Base-by-base conservation (phyloP, 108 stramenopile genomes). In the Cyclotella distinguenda region DNA sequence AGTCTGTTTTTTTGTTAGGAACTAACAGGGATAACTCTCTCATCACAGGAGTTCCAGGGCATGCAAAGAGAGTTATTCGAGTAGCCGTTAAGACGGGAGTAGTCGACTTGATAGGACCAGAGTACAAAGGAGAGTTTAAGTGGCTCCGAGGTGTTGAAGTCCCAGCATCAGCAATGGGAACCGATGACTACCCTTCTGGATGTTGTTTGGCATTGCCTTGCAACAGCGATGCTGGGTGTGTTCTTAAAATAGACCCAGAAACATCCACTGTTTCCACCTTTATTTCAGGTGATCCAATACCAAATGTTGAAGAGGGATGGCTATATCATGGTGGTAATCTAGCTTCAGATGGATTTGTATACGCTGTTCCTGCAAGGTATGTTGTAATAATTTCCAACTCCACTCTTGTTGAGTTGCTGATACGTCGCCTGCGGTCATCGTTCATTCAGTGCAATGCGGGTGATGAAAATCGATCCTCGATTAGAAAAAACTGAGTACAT, bases 311-410 rank as follows among this genome's bases (percentile, higher is more conserved):
- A 16, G 79, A 76, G 19, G 80, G 81, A 38, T 86, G 85, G 85
- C 72, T 80, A 13, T 88, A 83, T 59, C 84, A 84, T 43, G 82
- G 87, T 19, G 87, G 84, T 8, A 72, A 79, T 38, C 66, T 84
- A 6, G 81, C 84, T 16, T 19, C 65, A 28, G 80, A 82, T 49
- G 84, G 83, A 3, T 70, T 62, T 57, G 74, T 88, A 31, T 88
- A 88, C 58, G 75, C 75, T 36, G 80, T 88, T 50, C 84, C 84
- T n/a, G 83, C 84, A n/a, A n/a, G n/a, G n/a, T n/a, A n/a, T n/a
- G n/a, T n/a, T n/a, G n/a, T n/a, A n/a, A n/a, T n/a, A n/a, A n/a
- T n/a, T n/a, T n/a, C n/a, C n/a, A n/a, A n/a, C n/a, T n/a, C n/a
- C n/a, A n/a, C n/a, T n/a, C n/a, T n/a, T n/a, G n/a, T n/a, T n/a